Conservation (phyloP, 2,329 filamentous ascomycete genomes). For the Metarhizium brunneum region DNA sequence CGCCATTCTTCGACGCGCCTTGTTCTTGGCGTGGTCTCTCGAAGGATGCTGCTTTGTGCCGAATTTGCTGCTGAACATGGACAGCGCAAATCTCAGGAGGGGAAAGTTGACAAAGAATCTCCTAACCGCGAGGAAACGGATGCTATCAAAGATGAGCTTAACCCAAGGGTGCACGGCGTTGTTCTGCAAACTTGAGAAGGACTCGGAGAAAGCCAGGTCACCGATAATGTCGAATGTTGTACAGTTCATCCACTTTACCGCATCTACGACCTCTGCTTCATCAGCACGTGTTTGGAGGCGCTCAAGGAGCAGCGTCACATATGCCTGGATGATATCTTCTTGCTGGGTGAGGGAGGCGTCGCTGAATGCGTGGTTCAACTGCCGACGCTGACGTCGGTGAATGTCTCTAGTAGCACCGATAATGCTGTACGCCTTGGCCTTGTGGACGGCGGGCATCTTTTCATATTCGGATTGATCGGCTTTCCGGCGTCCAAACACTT, state of each 20-base stretch:
- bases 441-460: conserved; percentile 4
- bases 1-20: conserved; percentile 12
- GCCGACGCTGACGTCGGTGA: conserved; percentile 14
- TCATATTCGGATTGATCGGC: conserved; percentile 11
- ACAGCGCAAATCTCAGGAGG: not conserved
- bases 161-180: conserved; percentile 19
- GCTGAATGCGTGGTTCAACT: conserved; percentile 21
- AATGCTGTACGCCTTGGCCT: conserved; percentile 8
- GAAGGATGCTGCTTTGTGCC: not conserved
- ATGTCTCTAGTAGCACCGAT: conserved; percentile 9
- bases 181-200: conserved; percentile 26
- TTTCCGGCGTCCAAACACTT: conserved; percentile 18
- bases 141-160: conserved; percentile 9
- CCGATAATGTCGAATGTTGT: conserved; percentile 32
- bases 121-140: conserved; percentile 5
- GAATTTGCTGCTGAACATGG: not conserved
- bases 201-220: conserved; percentile 32
- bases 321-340: conserved; percentile 16
- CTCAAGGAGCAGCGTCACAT: conserved; percentile 17
- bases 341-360: conserved; percentile 20
- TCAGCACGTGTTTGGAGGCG: conserved; percentile 10
- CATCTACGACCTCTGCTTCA: conserved; percentile 9
- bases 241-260: conserved; percentile 27
- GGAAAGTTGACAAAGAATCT: conserved; percentile 10
- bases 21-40: conserved; percentile 14